Base-by-base conservation (phyloP, 2,329 filamentous ascomycete genomes). In the Hymenoscyphus scutula region DNA sequence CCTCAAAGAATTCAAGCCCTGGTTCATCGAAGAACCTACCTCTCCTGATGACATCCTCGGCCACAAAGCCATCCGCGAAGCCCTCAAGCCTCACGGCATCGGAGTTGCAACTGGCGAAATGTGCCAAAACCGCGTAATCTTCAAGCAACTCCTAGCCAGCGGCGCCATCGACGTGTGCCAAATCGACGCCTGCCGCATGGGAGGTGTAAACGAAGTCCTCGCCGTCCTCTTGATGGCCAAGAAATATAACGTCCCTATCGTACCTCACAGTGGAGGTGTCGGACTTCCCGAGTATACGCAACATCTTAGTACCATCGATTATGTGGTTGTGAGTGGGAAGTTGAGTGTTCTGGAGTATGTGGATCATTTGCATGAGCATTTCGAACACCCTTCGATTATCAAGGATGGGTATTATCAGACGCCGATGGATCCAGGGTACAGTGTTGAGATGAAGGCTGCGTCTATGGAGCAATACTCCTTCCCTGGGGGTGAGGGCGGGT, bases 11-110 rank as follows among this genome's bases (percentile, higher is more conserved):
- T 96, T 92, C 80, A 89, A 90, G 81, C 90, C 90, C 30, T 95
- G 91, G 90, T 96, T 96, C 79, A 96, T 97, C 74, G 92, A 96
- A 79, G 92, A 97, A 82, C 92, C 92, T 1, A 97, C 92, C 15
- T 91, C 88, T 25, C 92, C 92, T 13, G 92, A 96, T 73, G 92
- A 97, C 75, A 87, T 96, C 63, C 86, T 95, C 61, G 92, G 92
- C 63, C 92, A 97, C 82, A 91, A 90, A 73, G 89, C 90, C 3
- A 87, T 96, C 71, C 87, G 90, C 58, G 89, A 94, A 65, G 92
- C 92, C 3, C 86, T 97, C 11, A 83, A 84, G 70, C 87, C 89
- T 0, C 81, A 86, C 73, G 85, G 84, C 62, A 91, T 97, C 70
- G 91, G 91, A 63, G 92, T 96, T 5, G 92, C 92, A 7, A 96